Base-by-base conservation (phyloP, 2,329 filamentous ascomycete species). In the Fusarium subtropicale region DNA sequence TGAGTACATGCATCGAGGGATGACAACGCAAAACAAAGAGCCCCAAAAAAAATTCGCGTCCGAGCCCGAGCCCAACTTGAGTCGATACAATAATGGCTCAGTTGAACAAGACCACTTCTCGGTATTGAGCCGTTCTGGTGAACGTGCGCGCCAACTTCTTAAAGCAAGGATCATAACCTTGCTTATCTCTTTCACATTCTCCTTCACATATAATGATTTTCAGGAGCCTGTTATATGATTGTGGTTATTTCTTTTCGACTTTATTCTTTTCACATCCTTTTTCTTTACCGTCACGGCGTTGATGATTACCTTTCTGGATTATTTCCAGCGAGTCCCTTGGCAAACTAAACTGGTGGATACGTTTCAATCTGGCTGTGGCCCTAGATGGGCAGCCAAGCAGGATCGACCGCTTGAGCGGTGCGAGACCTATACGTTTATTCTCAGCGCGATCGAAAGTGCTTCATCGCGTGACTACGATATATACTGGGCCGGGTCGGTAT, bases 381-480 rank as follows among this genome's bases (percentile, higher is more conserved):
- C 60, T 69, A 44, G 53, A 69, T 46, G 68, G 65, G 57, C 54
- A 42, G 65, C 64, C 61, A 64, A 56, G 42, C 46, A 52, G 68
- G 56, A 62, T 60, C 64, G 68, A 20, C 56, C 56, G 56, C 26
- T 54, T 45, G 41, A 45, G 45, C 48, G 63, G 68, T 56, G 55
- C 64, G 68, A 59, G 26, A 50, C 69, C 71, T 70, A 73, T 72
- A 74, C 72, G 73, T 75, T 75, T 74, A 73, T 70, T 72, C 60
- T 67, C 57, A 54, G 62, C 60, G 66, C 68, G 73, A 74, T 75
- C 66, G 73, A 75, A 75, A 75, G 73, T 71, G 73, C 73, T 75
- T 75, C 73, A 52, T 71, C 73, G 73, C 62, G 72, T 52, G 61
- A 55, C 56, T 64, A 72, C 56, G 66, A 74, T 66, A 74, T 42